These are phyloP conservation scores for Conticribra weissflogii DNA, from an alignment of 108 stramenopile species.

Conservation along the genomic window DNA sequence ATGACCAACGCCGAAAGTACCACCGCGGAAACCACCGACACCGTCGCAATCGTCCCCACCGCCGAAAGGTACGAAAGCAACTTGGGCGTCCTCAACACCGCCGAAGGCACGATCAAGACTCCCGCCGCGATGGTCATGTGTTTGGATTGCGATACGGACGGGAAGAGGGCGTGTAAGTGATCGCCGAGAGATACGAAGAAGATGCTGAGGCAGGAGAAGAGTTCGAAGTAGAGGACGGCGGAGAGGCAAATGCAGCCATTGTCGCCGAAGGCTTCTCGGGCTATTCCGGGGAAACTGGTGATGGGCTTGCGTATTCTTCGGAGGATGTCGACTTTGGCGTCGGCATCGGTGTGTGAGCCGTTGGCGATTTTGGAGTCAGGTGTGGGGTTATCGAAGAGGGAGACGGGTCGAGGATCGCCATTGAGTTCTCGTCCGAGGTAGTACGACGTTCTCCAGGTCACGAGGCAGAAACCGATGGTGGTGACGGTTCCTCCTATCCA, in stretches of 20 bases:
- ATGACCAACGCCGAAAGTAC: conserved; percentile 63
- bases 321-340: background rate
- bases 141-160: conserved; percentile 46
- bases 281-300: conserved; percentile 74
- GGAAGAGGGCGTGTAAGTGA: conserved; percentile 71
- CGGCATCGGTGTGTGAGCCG: background rate
- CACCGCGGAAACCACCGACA: conserved; percentile 63
- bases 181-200: conserved; percentile 80
- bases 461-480: conserved; percentile 50
- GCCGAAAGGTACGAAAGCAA: conserved; percentile 73
- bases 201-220: conserved; percentile 80
- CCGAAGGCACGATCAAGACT: conserved; percentile 63
- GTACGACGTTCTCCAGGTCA: conserved; percentile 77
- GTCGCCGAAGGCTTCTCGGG: conserved; percentile 74
- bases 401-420: conserved; percentile 71
- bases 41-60: conserved; percentile 78
- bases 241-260: conserved; percentile 61
- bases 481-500: conserved; percentile 64
- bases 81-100: conserved; percentile 65
- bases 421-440: conserved; percentile 77
- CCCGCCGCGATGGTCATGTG: conserved; percentile 66
- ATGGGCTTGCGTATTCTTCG: conserved; percentile 70
- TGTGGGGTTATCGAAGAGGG: conserved; percentile 57
- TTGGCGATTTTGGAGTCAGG: conserved; percentile 44
- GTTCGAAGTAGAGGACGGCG: conserved; percentile 76